phyloP scores from a whole-genome alignment of 2,329 filamentous ascomycete species.

The Trichothecium sympodiale region DNA sequence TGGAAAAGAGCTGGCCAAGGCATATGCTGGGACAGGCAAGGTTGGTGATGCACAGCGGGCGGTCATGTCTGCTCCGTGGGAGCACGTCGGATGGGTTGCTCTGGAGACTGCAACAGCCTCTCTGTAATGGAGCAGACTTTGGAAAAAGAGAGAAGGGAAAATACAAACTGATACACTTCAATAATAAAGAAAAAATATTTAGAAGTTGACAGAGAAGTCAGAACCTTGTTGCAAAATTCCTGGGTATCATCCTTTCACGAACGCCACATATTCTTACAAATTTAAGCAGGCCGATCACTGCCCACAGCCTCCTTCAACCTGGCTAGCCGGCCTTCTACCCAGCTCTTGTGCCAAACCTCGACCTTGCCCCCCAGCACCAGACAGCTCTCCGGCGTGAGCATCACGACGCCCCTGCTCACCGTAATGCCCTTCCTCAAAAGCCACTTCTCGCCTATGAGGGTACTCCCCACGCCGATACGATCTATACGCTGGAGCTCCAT shows the following conservation, averaged over 20 bases:
- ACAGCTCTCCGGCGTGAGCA: slow-evolving; percentile 60
- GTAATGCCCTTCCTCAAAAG: slow-evolving; percentile 53
- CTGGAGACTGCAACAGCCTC: slow-evolving; percentile 25
- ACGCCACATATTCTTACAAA: slow-evolving; percentile 7
- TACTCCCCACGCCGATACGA: slow-evolving; percentile 53
- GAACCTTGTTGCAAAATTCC: background rate
- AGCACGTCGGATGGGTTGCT: slow-evolving; percentile 49
- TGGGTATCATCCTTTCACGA: background rate
- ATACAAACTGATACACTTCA: no score
- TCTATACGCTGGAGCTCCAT: slow-evolving; percentile 61
- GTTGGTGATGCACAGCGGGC: slow-evolving; percentile 66
- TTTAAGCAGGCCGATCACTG: slow-evolving; percentile 4
- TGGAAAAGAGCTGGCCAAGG: slow-evolving; percentile 57
- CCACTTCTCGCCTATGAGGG: slow-evolving; percentile 70
- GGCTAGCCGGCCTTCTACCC: slow-evolving; percentile 61
- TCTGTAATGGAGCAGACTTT: slow-evolving; percentile 1
- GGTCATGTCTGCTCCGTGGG: slow-evolving; percentile 76
- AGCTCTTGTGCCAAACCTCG: slow-evolving; percentile 67
- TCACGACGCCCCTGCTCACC: slow-evolving; percentile 64
- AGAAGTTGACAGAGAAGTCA: no score
- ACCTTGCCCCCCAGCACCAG: slow-evolving; percentile 81
- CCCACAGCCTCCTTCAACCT: slow-evolving; percentile 53
- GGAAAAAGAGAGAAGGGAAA: no score
- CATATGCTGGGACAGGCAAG: slow-evolving; percentile 63
- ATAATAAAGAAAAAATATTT: no score